Base-by-base conservation (phyloP, 2,329 filamentous ascomycete species). In the Domatiomyces catenatus region DNA sequence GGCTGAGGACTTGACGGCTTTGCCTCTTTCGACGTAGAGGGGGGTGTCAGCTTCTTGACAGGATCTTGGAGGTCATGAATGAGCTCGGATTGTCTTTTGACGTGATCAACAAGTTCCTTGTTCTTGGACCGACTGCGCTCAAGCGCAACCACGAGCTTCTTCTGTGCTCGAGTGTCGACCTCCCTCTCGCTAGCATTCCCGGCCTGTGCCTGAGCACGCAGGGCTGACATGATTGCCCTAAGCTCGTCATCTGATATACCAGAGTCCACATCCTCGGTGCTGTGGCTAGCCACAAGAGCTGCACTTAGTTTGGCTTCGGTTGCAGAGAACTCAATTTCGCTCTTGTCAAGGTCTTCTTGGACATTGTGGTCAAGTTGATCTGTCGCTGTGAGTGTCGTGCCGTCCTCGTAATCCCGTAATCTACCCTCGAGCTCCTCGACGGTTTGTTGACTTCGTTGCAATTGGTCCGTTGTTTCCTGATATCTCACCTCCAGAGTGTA, bases 401-500 rank as follows among this genome's bases (percentile, higher is more conserved):
- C 58, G 36, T 60, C 56, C 45, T 60, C 56, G 42, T 57, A 58
- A 39, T 60, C 56, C 17, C 50, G 49, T 32, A 60, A 39, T 20
- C 55, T 49, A 17, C 51, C 50, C 26, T 58, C 57, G 2, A 63
- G 47, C 12, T 63, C 61, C 32, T 58, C 57, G 36, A 61, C 53
- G 8, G 54, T 56, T 46, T 59, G 56, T 50, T 59, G 56, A 44
- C 57, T 53, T 43, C 58, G 48, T 24, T 50, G 51, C 15, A 57
- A 64, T 48, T 71, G 67, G 53, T 72, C 69, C 48, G 69, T 64
- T 1, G 68, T 65, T 51, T 66, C 66, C 45, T 67, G 60, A 17
- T 71, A 64, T 15, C 69, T 62, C 52, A 70, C 69, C 6, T 67
- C 69, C 15, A 73, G 62, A 12, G 68, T 66, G 52, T 71, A 68